Conservation (phyloP, 257 asterid species). For the Scutellaria minor region DNA sequence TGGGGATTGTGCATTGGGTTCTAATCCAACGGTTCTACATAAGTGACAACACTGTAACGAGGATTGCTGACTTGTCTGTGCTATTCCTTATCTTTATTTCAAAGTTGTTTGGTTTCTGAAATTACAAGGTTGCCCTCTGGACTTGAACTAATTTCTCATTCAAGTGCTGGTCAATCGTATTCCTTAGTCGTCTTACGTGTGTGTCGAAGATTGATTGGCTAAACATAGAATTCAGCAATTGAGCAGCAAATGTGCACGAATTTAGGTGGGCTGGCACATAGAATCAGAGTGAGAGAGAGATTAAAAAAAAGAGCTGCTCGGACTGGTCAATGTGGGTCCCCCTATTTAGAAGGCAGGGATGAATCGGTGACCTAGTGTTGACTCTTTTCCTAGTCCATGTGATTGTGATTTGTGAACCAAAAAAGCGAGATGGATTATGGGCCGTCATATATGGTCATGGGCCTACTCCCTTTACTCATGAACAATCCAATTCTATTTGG, state of each 20-base stretch:
- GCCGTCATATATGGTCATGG: too few species aligned
- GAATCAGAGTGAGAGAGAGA: too few species aligned
- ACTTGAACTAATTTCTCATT: conserved; percentile 7
- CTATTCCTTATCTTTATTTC: background rate
- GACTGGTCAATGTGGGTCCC: too few species aligned
- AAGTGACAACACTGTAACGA: background rate
- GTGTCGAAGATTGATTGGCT: conserved; percentile 21
- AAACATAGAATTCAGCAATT: background rate
- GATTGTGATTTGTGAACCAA: too few species aligned
- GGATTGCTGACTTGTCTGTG: conserved; percentile 65
- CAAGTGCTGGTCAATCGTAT: conserved; percentile 16
- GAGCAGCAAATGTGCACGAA: background rate
- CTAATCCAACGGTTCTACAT: conserved; percentile 40
- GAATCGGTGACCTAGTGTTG: too few species aligned
- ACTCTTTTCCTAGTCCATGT: too few species aligned
- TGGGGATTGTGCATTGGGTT: conserved; percentile 37
- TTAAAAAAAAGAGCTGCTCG: too few species aligned
- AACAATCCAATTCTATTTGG: too few species aligned
- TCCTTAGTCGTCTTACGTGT: background rate
- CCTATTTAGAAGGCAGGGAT: too few species aligned
- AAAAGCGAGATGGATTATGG: too few species aligned
- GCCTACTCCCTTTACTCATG: too few species aligned
- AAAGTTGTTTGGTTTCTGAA: background rate
- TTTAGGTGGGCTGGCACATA: background rate
- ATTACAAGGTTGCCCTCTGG: conserved; percentile 20